Base-by-base conservation (phyloP, 768 basidiomycete species). In the Termitomyces sp. region DNA sequence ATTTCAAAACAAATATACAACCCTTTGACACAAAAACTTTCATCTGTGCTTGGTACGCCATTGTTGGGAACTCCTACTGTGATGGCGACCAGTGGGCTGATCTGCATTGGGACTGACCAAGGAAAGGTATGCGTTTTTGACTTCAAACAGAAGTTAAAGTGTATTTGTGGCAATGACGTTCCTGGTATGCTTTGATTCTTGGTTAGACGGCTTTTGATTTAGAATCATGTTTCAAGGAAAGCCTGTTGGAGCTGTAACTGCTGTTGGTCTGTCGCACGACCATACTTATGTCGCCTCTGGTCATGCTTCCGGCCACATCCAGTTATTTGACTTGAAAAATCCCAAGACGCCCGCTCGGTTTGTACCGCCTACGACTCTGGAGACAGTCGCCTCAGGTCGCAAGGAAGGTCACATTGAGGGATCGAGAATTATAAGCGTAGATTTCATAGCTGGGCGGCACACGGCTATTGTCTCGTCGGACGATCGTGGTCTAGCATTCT, bases 391-490 rank as follows among this genome's bases (percentile, higher is more conserved):
- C n/a, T 82, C 88, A 12, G 90, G 92, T 30, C 74, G 91, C 61
- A 85, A 91, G 68, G 89, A 97, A 75, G 90, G 97, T 18, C 92
- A 99, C 70, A 73, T 98, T 18, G 70, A 76, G 24, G 90, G 90
- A 12, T 89, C 91, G 2, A 81, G 83, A 16, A 95, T 99, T 50
- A 76, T 90, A 58, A 88, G 79, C 67, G 74, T 99, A 45, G 87
- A 84, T 31, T 99, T 99, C 67, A 83, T 98, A 8, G 94, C 92
- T 13, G 88, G 87, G 20, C 81, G 96, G 42, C 96, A 97, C 66
- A 98, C 97, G 2, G 95, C 93, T 5, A 81, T 98, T 52, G 85
- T 98, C 42, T 88, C 89, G 4, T 91, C 93, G 2, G 97, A 98
- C 69, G 91, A 96, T 58, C 75, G 81, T 63, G 97, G 97, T 0